Evolutionary conservation across 2,329 filamentous ascomycete species (phyloP).

Genomic region (Aspergillus pseudoterreus): DNA sequence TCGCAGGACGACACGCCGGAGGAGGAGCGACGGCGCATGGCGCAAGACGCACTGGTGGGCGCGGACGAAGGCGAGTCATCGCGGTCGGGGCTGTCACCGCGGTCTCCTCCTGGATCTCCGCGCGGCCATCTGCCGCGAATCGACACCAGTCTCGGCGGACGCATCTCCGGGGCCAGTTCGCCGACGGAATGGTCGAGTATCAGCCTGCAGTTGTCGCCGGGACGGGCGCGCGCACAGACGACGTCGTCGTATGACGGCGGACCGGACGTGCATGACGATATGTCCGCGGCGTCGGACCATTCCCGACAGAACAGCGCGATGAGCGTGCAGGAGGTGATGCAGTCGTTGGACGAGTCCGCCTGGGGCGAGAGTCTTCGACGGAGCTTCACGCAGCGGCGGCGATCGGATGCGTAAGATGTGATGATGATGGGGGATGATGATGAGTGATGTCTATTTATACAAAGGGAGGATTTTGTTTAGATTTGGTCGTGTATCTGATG

Average conservation of each 20-base stretch:
- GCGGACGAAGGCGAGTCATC: conserved; percentile 8
- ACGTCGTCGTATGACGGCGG: conserved; percentile 28
- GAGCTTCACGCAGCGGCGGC: conserved; percentile 69
- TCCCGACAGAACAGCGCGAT: conserved; percentile 64
- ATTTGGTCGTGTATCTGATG: background rate
- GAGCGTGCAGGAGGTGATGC: conserved; percentile 72
- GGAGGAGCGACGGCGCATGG: conserved; percentile 12
- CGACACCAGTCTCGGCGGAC: conserved; percentile 38
- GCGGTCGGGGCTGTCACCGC: conserved; percentile 30
- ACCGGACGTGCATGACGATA: conserved; percentile 13
- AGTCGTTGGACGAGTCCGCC: conserved; percentile 81
- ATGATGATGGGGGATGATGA: conserved; percentile 3
- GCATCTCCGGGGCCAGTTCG: conserved; percentile 33
- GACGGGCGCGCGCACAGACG: conserved; percentile 21
- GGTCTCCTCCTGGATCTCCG: conserved; percentile 14
- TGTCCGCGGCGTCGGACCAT: conserved; percentile 34
- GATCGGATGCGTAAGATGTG: conserved; percentile 16
- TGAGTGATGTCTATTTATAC: conserved; percentile 12
- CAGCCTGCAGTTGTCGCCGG: conserved; percentile 43
- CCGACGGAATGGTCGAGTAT: conserved; percentile 51
- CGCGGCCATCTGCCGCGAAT: conserved; percentile 46
- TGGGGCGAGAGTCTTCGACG: conserved; percentile 92
- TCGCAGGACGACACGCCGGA: conserved; percentile 48
- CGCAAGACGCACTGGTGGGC: conserved; percentile 3
- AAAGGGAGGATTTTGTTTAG: background rate